Base-by-base conservation (phyloP, 768 basidiomycete genomes). In the Suillus cothurnatus region DNA sequence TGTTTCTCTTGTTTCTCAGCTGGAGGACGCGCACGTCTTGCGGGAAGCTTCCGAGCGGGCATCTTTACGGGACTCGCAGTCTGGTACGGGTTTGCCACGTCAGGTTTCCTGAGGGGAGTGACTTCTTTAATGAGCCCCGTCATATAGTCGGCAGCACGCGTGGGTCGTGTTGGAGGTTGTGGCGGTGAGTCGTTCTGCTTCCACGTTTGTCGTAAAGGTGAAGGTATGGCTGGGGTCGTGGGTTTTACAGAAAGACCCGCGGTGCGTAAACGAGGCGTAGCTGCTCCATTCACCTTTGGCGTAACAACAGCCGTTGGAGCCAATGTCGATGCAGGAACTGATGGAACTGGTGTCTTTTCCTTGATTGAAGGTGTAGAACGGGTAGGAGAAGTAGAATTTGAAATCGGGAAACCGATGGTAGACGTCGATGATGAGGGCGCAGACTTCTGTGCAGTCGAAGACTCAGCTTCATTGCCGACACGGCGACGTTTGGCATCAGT, bases 61-160 rank as follows among this genome's bases (percentile, higher is more conserved):
- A 81, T 81, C 53, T 81, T 80, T 23, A 91, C 84, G 45, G 90
- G 90, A 69, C 85, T 90, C 19, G 88, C 86, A 23, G 84, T 82
- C 73, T 93, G 89, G 71, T 94, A 93, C 0, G 92, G 92, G 73
- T 94, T 94, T 61, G 85, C 85, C 50, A 92, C 82, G 69, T 90
- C 91, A 26, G 85, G 82, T 64, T 80, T 86, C 74, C 84, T 87
- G 17, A 85, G 81, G 0, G 89, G 88, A 0, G 89, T 88, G 9
- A 84, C 86, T 68, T 89, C 88, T 73, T 90, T 88, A 68, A 92
- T 87, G 61, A 93, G 79, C 61, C 87, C 86, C 1, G 87, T 81
- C 84, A 92, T 87, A 61, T 87, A 85, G 71, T 80, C 85, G 14
- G 90, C 91, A 6, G 90, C 86, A 69, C 88, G 85, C 2, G 89